These are phyloP conservation scores for Podospora pseudopauciseta DNA, from an alignment of 495 filamentous ascomycete species.

Conservation along the genomic window DNA sequence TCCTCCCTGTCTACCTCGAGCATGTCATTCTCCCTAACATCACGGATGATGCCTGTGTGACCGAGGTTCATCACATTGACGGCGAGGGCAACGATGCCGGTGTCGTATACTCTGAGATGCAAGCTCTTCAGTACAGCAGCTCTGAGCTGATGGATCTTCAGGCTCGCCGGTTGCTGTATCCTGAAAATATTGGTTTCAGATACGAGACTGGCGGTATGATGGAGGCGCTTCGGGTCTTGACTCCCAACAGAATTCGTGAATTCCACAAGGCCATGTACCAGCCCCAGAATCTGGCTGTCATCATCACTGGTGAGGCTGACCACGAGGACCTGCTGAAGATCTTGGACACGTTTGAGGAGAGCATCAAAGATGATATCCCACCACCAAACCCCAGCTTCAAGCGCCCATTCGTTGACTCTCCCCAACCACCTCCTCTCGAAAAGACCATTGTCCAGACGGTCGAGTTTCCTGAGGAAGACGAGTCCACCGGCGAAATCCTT, in stretches of 20 bases:
- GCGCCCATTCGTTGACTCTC: slow-evolving; percentile 84
- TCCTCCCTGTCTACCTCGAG: slow-evolving; percentile 92
- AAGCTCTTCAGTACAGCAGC: slow-evolving; percentile 81
- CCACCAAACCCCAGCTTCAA: slow-evolving; percentile 70
- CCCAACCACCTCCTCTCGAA: slow-evolving; percentile 64
- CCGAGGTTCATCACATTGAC: slow-evolving; percentile 95
- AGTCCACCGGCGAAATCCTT: slow-evolving; percentile 80
- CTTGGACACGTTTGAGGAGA: slow-evolving; percentile 83
- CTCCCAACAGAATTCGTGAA: slow-evolving; percentile 79
- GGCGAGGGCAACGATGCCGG: slow-evolving; percentile 91
- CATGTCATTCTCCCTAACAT: slow-evolving; percentile 88
- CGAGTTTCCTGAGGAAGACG: slow-evolving; percentile 95
- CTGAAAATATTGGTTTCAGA: slow-evolving; percentile 83
- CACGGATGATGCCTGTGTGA: slow-evolving; percentile 89
- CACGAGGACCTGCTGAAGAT: slow-evolving; percentile 74
- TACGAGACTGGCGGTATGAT: slow-evolving; percentile 98
- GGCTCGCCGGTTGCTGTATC: slow-evolving; percentile 76
- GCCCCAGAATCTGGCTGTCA: slow-evolving; percentile 87
- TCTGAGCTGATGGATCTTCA: slow-evolving; percentile 79
- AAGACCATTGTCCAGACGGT: slow-evolving; percentile 70
- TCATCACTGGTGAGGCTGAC: slow-evolving; percentile 86
- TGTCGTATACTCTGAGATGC: slow-evolving; percentile 99
- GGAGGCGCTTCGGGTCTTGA: slow-evolving; percentile 80
- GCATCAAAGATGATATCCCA: slow-evolving; percentile 77
- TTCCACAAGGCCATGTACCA: slow-evolving; percentile 99